Base-by-base conservation (phyloP, 306 rosid species). In the Elaeagnus macrophylla region DNA sequence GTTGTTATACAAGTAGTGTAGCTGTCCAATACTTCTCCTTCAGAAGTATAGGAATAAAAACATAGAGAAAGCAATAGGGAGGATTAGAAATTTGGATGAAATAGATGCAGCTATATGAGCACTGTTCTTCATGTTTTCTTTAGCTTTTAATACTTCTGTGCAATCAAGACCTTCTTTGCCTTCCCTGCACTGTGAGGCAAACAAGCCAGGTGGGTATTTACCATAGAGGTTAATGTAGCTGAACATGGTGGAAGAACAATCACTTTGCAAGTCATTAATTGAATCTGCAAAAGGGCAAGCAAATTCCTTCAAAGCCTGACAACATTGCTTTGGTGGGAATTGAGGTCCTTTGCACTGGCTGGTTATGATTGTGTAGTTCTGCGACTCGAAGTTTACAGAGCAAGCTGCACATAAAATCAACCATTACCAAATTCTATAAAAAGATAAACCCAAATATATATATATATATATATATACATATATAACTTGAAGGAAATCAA, bases 261-360 rank as follows among this genome's bases (percentile, higher is more conserved):
- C 77, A 7, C 40, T 78, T 48, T 71, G 51, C 54, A 43, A 5
- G 67, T 87, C 89, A 36, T 62, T 76, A 0, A 91, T 54, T 0
- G 68, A 61, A 1, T 61, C 69, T 0, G 54, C 42, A n/a, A 71
- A 72, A 18, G 93, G 87, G 66, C 99, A 91, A 8, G 89, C 80
- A 56, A 91, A 91, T 53, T 84, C 85, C 86, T 86, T 84, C 42
- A 91, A 67, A 5, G 99, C 96, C 0, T 68, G 45, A 65, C 99
- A 87, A 39, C 99, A 91, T 12, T 48, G 36, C 51, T 68, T 65
- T 1, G 95, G 44, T 44, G 87, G 86, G 62, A 82, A 91, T 52
- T 62, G 67, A 0, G 99, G 99, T 15, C 99, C 99, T 69, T 91
- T 91, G 76, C 99, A 91, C 47, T 77, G 79, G 78, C 85, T 82